Base-by-base conservation (phyloP, 2,329 filamentous ascomycete species). In the Chrysoporthe cubensis region DNA sequence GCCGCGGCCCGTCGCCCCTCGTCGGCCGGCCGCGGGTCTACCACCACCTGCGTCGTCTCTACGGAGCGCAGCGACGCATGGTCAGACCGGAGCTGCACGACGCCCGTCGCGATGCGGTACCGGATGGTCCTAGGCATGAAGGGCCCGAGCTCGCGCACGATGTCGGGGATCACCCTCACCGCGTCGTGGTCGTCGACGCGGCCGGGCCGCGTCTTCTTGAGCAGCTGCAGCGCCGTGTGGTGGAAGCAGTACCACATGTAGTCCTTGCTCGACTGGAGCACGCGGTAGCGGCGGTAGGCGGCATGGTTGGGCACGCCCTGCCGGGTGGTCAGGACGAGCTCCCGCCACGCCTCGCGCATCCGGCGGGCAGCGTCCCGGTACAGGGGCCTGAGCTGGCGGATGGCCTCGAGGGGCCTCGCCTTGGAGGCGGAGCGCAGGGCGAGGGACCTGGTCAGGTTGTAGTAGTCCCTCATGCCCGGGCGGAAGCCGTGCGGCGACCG, bases 401-500 rank as follows among this genome's bases (percentile, higher is more conserved):
- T 77, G 14, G 68, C 59, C 6, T 69, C 68, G 1, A 79, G 46
- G n/a, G 75, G 71, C 7, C 66, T 62, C 34, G 57, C 40, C 11
- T 71, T 44, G 16, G 59, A 40, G 7, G 44, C 52, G 40, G 66
- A 26, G 18, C 68, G 71, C 6, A 63, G 61, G 65, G 85, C 75
- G 46, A 83, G 77, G 0, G 76, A 72, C 62, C 80, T 80, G 74
- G 83, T 74, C 70, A 81, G 76, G 57, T 80, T 73, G 72, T 82
- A 78, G 75, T 86, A 86, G 76, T 90, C 85, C 16, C 83, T 78
- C 68, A 91, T 83, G 0, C 80, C 85, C 0, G 90, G 88, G 8
- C 78, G 71, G 60, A 90, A 75, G 66, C 83, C 82, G 78, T 88
- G 87, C 0, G 87, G 87, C n/a, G 79, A 75, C 3, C 82, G 80